Conservation (phyloP, 306 rosid species). For the Cicer chorassanicum region DNA sequence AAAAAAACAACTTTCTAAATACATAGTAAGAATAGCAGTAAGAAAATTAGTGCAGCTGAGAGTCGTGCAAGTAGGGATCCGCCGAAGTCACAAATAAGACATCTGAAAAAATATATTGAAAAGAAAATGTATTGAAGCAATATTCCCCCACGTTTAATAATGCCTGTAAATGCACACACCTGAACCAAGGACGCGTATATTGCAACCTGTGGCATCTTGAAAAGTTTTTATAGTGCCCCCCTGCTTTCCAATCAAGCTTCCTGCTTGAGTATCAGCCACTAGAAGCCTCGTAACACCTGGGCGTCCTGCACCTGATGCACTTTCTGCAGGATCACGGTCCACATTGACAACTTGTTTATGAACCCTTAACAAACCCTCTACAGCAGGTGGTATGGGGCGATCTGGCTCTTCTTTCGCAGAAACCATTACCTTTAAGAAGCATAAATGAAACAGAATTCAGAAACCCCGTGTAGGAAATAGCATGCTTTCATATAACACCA, state of each 20-base stretch:
- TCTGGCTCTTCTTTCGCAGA: slow-evolving; percentile 71
- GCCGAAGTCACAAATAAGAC: neutral
- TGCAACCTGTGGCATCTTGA: slow-evolving; percentile 63
- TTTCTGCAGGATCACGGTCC: slow-evolving; percentile 52
- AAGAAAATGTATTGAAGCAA: neutral
- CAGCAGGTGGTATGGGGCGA: slow-evolving; percentile 58
- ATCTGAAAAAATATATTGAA: neutral
- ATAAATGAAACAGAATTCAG: slow-evolving; percentile 35
- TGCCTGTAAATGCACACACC: slow-evolving; percentile 43
- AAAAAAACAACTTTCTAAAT: neutral
- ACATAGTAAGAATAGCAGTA: slow-evolving; percentile 21
- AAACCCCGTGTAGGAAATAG: slow-evolving; percentile 15
- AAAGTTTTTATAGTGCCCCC: slow-evolving; percentile 59
- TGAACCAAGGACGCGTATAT: slow-evolving; percentile 60
- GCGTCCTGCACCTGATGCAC: slow-evolving; percentile 47
- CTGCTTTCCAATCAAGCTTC: slow-evolving; percentile 67
- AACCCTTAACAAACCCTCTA: slow-evolving; percentile 67
- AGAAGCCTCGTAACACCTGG: slow-evolving; percentile 55
- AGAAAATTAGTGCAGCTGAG: neutral
- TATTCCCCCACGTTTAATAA: slow-evolving; percentile 16
- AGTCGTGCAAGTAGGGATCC: neutral
- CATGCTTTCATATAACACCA: neutral
- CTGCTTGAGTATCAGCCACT: slow-evolving; percentile 71
- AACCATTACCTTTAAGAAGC: slow-evolving; percentile 60
- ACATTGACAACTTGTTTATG: slow-evolving; percentile 59